Base-by-base conservation (phyloP, 1,284 basidiomycete genomes). In the Ceratobasidium sp. region DNA sequence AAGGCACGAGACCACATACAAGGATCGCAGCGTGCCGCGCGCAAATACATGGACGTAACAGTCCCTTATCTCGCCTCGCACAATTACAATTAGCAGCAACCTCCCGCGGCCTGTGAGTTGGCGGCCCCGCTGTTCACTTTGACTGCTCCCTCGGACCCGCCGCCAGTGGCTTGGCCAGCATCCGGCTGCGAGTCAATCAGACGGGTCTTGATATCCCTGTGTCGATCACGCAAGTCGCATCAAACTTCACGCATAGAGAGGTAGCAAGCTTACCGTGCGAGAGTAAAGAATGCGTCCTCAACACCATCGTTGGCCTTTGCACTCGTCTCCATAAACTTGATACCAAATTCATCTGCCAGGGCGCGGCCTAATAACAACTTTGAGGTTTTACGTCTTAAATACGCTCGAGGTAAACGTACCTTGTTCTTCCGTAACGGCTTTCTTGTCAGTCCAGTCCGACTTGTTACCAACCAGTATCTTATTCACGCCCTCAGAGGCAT, bases 381-480 rank as follows among this genome's bases (percentile, higher is more conserved):
- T 70, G n/a, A 70, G 64, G 35, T 70, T 30, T 70, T 70, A 70
- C 67, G 67, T 70, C 67, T 70, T 70, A 67, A 16, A 57, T 54
- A n/a, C 26, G 43, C 44, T 47, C 28, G 54, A 43, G 35, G 44
- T 32, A 70, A 38, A 70, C 67, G 32, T 18, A 70, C 67, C 92
- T 81, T 94, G 92, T 78, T 95, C 91, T 79, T 91, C 90, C 1
- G 94, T 91, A 70, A 99, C 93, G 26, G 90, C 93, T 77, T 94
- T 91, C 86, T 98, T 98, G 83, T 98, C 97, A 72, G 91, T 90
- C 96, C 96, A 98, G 83, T 99, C 98, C 74, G 93, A 98, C 84
- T 99, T 99, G 87, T 99, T 99, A 64, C 98, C 98, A 76, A 99
- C 94, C 72, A 99, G 90, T 76, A 99, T 95, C 89, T 98, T 99